These are phyloP conservation scores for Acanthamoeba culbertsoni DNA, from an alignment of 208 protist species.

Conservation along the genomic window DNA sequence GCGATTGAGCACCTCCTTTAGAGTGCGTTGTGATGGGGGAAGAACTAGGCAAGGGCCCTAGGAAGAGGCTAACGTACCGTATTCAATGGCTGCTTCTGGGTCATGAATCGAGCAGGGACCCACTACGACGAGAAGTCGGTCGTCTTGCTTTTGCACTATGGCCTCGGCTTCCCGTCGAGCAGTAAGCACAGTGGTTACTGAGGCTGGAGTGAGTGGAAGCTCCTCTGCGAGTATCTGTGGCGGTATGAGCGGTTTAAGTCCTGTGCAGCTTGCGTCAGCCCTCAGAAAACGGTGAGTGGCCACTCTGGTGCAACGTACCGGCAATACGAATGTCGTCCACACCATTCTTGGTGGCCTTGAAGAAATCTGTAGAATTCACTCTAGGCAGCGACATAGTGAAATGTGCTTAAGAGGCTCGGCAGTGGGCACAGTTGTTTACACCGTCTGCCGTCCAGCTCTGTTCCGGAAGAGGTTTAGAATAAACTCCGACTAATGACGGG, in stretches of 20 bases:
- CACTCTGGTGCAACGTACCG: background rate
- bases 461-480: no score
- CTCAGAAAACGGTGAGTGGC: background rate
- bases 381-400: background rate
- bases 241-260: slow-evolving; percentile 69
- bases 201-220: slow-evolving; percentile 59
- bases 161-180: slow-evolving; percentile 42
- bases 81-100: slow-evolving; percentile 81
- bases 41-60: background rate
- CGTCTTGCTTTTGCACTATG: slow-evolving; percentile 60
- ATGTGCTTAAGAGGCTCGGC: no score
- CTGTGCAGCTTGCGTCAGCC: background rate
- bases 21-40: background rate
- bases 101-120: slow-evolving; percentile 87
- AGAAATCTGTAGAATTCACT: slow-evolving; percentile 20
- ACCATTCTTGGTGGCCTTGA: slow-evolving; percentile 33
- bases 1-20: background rate
- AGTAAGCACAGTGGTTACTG: slow-evolving; percentile 58
- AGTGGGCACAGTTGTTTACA: no score
- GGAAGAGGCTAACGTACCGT: slow-evolving; percentile 71
- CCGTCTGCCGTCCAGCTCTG: no score
- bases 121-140: slow-evolving; percentile 82
- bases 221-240: slow-evolving; percentile 77
- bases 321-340: slow-evolving; percentile 20
- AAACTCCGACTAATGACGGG: no score